These are phyloP conservation scores for Colletotrichum magnum DNA, from an alignment of 2,329 filamentous ascomycete genomes.

Conservation along the genomic window DNA sequence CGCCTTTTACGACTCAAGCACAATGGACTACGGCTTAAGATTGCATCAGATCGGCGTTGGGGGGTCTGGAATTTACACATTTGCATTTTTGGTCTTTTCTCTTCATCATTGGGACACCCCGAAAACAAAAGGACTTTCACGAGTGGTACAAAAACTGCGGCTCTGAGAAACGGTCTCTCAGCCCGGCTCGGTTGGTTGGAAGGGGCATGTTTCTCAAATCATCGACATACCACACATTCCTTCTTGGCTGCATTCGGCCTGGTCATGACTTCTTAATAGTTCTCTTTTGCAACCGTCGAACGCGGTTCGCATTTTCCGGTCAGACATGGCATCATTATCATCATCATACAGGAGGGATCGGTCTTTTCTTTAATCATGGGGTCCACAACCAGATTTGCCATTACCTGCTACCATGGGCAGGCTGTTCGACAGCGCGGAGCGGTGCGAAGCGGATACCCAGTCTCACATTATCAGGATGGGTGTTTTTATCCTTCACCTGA, in stretches of 20 bases:
- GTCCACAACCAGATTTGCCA: conserved; percentile 24
- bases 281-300: conserved; percentile 3
- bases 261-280: conserved; percentile 14
- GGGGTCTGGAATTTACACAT: conserved; percentile 40
- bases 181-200: conserved; percentile 30
- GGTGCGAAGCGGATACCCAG: conserved; percentile 32
- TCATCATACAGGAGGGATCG: conserved; percentile 20
- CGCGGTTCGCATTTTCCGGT: conserved; percentile 15
- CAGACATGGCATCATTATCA: conserved; percentile 20
- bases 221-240: conserved; percentile 7
- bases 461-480: conserved; percentile 19
- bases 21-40: conserved; percentile 41
- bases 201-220: conserved; percentile 5
- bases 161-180: conserved; percentile 27
- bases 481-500: conserved; percentile 3
- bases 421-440: conserved; percentile 28
- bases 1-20: conserved; percentile 34
- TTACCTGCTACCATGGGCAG: conserved; percentile 40
- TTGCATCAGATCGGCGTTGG: conserved; percentile 41
- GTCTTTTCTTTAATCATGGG: conserved; percentile 36
- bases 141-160: conserved; percentile 28
- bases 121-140: conserved; percentile 24
- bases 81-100: conserved; percentile 21
- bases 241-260: conserved; percentile 14
- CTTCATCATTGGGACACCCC: conserved; percentile 20